Evolutionary conservation across 305 asterid species (phyloP).

Genomic region (Fraxinus ornus): DNA sequence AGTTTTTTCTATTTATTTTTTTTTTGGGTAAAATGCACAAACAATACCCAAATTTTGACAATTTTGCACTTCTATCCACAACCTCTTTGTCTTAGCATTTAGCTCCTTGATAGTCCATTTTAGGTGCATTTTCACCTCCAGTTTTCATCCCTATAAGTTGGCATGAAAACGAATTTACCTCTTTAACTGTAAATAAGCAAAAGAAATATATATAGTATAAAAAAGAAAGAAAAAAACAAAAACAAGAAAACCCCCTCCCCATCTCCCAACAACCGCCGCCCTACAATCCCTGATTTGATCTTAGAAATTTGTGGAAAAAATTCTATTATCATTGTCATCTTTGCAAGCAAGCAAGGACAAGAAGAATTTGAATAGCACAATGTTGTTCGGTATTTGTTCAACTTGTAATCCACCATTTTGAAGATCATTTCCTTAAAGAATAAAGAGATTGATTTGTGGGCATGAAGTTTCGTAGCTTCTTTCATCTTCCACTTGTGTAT

Average conservation of each 20-base stretch:
- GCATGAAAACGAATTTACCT: background rate
- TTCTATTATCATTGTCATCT: background rate
- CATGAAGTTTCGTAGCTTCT: background rate
- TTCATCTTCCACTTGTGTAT: background rate
- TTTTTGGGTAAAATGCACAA: background rate
- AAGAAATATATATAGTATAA: background rate
- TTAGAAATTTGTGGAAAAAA: background rate
- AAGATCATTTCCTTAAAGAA: background rate
- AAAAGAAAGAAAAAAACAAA: background rate
- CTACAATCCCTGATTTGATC: background rate
- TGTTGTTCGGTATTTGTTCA: background rate
- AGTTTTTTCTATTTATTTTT: background rate
- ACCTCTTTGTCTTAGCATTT: background rate
- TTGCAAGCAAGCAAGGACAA: background rate
- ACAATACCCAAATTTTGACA: background rate
- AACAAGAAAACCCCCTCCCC: background rate
- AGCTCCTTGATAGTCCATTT: background rate
- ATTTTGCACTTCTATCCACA: background rate
- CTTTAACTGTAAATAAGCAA: background rate
- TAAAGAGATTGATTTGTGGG: background rate
- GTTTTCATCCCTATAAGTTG: background rate
- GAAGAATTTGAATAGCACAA: background rate
- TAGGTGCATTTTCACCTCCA: background rate
- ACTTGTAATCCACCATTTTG: background rate
- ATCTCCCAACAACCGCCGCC: background rate